phyloP scores from a whole-genome alignment of 2,329 filamentous ascomycete species.

The Ceratocystis smalleyi region DNA sequence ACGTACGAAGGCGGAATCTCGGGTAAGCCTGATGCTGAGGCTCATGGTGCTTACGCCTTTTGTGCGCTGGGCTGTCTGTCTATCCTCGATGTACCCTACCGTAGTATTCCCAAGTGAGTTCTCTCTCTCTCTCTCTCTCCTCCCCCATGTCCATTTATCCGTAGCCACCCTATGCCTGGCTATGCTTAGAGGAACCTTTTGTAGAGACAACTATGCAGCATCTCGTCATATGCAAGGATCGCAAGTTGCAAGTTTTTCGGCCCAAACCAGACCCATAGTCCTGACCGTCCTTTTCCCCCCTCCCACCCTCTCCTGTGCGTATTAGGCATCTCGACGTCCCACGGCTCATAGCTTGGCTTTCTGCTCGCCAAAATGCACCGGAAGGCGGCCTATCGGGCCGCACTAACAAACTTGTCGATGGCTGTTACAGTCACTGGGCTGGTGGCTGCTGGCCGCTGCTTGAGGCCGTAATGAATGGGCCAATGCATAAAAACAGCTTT shows the following conservation, averaged over 20 bases:
- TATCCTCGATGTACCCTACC: slow-evolving; percentile 65
- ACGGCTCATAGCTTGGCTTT: slow-evolving; percentile 71
- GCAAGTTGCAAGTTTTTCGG: not conserved
- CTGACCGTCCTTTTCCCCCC: not conserved
- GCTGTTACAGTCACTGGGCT: slow-evolving; percentile 97
- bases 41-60: slow-evolving; percentile 92
- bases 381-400: slow-evolving; percentile 88
- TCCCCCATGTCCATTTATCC: slow-evolving; percentile 9
- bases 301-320: not conserved
- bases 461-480: slow-evolving; percentile 56
- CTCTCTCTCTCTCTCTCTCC: not conserved
- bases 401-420: slow-evolving; percentile 95
- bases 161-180: no score
- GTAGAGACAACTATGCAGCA: not conserved
- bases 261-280: not conserved
- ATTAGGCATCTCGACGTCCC: slow-evolving; percentile 60
- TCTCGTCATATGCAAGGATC: not conserved
- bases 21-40: slow-evolving; percentile 70
- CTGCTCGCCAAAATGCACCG: slow-evolving; percentile 72
- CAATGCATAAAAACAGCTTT: slow-evolving; percentile 20
- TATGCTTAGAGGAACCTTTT: not conserved
- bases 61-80: slow-evolving; percentile 81
- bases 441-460: slow-evolving; percentile 87
- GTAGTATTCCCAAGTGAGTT: slow-evolving; percentile 54
- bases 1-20: slow-evolving; percentile 92